phyloP scores from a whole-genome alignment of 73 alveolate genomes.

The Diophrys appendiculata region DNA sequence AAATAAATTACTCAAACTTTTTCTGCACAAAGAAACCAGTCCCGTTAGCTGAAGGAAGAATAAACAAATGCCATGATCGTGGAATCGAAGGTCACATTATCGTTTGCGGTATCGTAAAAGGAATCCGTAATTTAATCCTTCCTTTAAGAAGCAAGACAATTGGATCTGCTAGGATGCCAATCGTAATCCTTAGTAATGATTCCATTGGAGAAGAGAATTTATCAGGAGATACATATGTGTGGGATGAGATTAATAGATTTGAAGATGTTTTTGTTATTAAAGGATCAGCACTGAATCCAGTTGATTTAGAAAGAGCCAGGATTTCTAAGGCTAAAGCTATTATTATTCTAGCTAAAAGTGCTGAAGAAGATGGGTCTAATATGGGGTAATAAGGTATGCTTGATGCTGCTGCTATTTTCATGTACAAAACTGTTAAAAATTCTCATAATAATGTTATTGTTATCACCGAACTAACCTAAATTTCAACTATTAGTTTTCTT shows the following conservation, averaged over 20 bases:
- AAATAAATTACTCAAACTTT: slow-evolving; percentile 48
- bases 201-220: slow-evolving; percentile 79
- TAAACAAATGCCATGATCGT: slow-evolving; percentile 54
- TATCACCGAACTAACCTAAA: slow-evolving; percentile 89
- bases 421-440: slow-evolving; percentile 88
- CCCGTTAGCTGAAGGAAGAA: slow-evolving; percentile 42
- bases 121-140: slow-evolving; percentile 84
- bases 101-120: slow-evolving; percentile 92
- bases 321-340: slow-evolving; percentile 89
- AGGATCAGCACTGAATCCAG: slow-evolving; percentile 91
- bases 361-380: slow-evolving; percentile 66
- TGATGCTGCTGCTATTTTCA: slow-evolving; percentile 96
- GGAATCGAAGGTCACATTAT: slow-evolving; percentile 89
- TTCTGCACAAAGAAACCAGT: slow-evolving; percentile 60
- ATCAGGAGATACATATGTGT: slow-evolving; percentile 59
- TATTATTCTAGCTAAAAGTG: slow-evolving; percentile 81
- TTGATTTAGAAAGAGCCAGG: slow-evolving; percentile 91
- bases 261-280: slow-evolving; percentile 90
- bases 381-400: slow-evolving; percentile 73
- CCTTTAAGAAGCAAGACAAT: slow-evolving; percentile 90
- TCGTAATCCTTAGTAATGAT: slow-evolving; percentile 86
- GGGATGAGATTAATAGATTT: slow-evolving; percentile 90
- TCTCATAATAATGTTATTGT: slow-evolving; percentile 74
- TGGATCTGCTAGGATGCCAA: slow-evolving; percentile 79
- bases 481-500: slow-evolving; percentile 83